phyloP scores from a whole-genome alignment of 371 early-diverging fungal genomes.

The Actinomortierella wolfii region DNA sequence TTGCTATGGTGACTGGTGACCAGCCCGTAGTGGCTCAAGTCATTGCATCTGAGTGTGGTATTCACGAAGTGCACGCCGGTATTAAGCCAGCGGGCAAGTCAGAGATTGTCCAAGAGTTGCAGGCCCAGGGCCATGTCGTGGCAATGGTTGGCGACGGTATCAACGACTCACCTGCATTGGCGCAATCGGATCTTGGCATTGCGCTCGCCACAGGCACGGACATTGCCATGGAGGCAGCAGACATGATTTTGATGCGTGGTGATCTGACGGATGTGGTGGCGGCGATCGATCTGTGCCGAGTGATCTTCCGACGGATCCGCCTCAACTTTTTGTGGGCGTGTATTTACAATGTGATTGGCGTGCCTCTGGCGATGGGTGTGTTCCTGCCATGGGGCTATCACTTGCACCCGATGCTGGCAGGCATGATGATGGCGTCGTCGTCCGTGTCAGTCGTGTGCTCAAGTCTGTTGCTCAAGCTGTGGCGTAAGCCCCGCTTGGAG shows the following conservation, averaged over 20 bases:
- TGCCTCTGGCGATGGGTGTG: constrained; percentile 95
- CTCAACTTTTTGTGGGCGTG: constrained; percentile 91
- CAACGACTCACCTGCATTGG: constrained; percentile 97
- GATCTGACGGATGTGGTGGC: constrained; percentile 86
- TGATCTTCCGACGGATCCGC: constrained; percentile 84
- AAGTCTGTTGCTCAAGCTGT: constrained; percentile 81
- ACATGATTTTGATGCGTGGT: constrained; percentile 82
- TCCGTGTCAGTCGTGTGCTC: constrained; percentile 92
- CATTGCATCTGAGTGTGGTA: constrained; percentile 76
- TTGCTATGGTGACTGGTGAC: constrained; percentile 95
- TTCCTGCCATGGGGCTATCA: constrained; percentile 83
- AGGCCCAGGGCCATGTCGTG: constrained; percentile 59
- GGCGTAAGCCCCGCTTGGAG: constrained; percentile 57
- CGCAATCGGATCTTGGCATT: constrained; percentile 93
- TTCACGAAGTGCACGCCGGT: constrained; percentile 87
- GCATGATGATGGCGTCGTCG: constrained; percentile 93
- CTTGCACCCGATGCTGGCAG: constrained; percentile 91
- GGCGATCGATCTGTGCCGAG: constrained; percentile 82
- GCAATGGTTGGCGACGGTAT: constrained; percentile 99
- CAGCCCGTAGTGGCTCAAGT: constrained; percentile 76
- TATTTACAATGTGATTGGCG: constrained; percentile 86
- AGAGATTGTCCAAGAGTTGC: constrained; percentile 69
- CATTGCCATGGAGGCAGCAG: constrained; percentile 94
- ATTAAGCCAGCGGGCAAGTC: constrained; percentile 91
- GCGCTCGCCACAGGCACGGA: constrained; percentile 93